A percentile compares a stretch with the other conserved stretches of the same genome.
Conservation (phyloP, 2,329 filamentous ascomycete species). For the Metarhizium brunneum region DNA sequence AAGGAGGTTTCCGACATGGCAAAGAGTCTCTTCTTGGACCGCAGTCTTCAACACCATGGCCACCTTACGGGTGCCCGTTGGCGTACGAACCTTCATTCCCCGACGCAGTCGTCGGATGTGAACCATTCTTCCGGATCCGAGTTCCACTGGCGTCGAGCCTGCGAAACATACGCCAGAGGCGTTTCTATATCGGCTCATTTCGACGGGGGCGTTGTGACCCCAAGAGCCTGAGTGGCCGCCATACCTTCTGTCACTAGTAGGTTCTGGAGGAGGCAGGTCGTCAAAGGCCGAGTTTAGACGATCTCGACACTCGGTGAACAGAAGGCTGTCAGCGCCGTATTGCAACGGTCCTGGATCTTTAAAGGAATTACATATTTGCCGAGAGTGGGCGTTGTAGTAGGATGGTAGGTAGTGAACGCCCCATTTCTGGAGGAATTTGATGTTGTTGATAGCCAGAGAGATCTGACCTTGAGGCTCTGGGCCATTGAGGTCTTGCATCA, state of each 20-base stretch:
- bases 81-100: too few relatives aligned
- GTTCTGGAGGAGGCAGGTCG: too few relatives aligned
- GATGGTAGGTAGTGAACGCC: constrained; percentile 49
- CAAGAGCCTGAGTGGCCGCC: too few relatives aligned
- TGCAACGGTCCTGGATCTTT: constrained; percentile 49
- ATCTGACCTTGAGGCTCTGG: constrained; percentile 33
- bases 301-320: constrained; percentile 31
- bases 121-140: constrained; percentile 30
- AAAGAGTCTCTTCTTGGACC: too few relatives aligned
- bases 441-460: constrained; percentile 32
- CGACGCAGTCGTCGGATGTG: constrained; percentile 30
- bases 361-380: constrained; percentile 52
- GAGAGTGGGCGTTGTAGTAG: constrained; percentile 44
- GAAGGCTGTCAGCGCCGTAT: constrained; percentile 39
- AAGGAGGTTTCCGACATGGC: too few relatives aligned
- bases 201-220: too few relatives aligned
- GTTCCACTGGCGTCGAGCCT: constrained; percentile 34
- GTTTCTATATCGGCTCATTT: background rate
- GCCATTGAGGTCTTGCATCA: too few relatives aligned
- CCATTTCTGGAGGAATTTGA: constrained; percentile 38
- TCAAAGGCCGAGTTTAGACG: too few relatives aligned
- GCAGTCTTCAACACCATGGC: too few relatives aligned
- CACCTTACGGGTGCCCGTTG: too few relatives aligned
- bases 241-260: too few relatives aligned
- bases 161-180: constrained; percentile 41